Percentiles rank a stretch among this genome's conserved stretches.
Conservation (phyloP, 176 grass and related monocot genomes). For the Microstegium vimineum region DNA sequence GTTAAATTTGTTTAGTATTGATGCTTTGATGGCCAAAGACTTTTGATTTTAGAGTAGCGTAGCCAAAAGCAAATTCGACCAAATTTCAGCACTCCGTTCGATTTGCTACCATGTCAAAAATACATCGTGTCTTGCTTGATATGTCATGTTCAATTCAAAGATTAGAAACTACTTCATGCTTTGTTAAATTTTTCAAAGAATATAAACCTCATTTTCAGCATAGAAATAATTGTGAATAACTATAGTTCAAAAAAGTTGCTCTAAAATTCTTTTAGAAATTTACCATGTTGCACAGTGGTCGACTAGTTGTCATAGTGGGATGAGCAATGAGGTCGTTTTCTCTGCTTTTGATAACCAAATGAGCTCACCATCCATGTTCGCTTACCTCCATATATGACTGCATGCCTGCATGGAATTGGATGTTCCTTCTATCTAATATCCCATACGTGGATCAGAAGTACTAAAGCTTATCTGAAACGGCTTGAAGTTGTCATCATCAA, state of each 20-base stretch:
- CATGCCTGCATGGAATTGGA: neutral
- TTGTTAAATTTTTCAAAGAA: neutral
- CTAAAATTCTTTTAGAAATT: neutral
- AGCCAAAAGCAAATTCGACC: neutral
- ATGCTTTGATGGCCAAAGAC: neutral
- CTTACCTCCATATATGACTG: neutral
- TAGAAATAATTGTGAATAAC: neutral
- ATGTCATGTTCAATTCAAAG: neutral
- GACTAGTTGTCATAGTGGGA: neutral
- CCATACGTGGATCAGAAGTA: neutral
- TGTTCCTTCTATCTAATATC: neutral
- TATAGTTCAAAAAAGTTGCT: neutral
- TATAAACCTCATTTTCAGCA: neutral
- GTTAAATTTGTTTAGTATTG: neutral
- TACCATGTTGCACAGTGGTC: neutral
- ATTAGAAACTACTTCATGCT: neutral
- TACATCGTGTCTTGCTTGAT: neutral
- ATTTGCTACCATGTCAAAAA: neutral
- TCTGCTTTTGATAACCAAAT: neutral
- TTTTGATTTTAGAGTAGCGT: neutral
- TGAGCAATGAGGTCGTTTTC: neutral
- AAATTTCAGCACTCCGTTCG: neutral
- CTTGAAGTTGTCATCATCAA: neutral
- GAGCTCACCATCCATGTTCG: neutral
- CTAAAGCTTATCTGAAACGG: neutral